phyloP scores from a whole-genome alignment of 2,329 filamentous ascomycete species.

The Sphaerulina vaccinii region DNA sequence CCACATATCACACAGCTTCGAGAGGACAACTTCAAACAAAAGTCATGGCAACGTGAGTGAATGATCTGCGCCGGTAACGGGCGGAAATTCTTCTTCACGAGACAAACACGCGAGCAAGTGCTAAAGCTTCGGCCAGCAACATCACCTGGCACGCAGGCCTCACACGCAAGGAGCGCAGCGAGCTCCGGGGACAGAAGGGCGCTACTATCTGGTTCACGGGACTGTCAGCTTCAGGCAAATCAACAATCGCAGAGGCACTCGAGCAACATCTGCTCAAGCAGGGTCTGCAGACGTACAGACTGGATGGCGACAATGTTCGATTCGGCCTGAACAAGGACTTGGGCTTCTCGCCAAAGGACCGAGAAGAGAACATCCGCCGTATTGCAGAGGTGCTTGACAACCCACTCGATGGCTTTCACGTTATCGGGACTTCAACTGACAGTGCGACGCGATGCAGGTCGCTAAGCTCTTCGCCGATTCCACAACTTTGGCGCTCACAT shows the following conservation, averaged over 20 bases:
- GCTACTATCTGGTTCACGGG: conserved; percentile 98
- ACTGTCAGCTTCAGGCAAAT: conserved; percentile 93
- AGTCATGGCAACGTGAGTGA: conserved; percentile 29
- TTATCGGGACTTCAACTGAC: too few species aligned
- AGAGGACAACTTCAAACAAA: background rate
- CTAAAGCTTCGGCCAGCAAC: conserved; percentile 58
- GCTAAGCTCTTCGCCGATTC: conserved; percentile 95
- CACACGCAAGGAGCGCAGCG: conserved; percentile 72
- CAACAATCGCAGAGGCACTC: conserved; percentile 91
- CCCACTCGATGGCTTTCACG: too few species aligned
- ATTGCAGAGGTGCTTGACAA: conserved; percentile 67
- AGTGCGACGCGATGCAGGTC: conserved; percentile 52
- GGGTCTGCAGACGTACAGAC: conserved; percentile 79
- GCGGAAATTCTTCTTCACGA: background rate
- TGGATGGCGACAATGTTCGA: conserved; percentile 97
- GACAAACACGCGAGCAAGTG: background rate
- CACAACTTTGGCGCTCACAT: conserved; percentile 83
- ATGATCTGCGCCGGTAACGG: background rate
- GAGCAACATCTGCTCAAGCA: conserved; percentile 94
- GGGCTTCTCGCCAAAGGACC: conserved; percentile 87
- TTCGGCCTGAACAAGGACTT: conserved; percentile 98
- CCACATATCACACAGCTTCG: background rate
- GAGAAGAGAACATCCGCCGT: conserved; percentile 95
- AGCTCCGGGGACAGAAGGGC: conserved; percentile 76
- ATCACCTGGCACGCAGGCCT: conserved; percentile 87